Percentiles rank a stretch among this genome's conserved stretches.
These are phyloP conservation scores for Penstemon barbatus DNA, from an alignment of 257 asterid genomes.

Conservation along the genomic window DNA sequence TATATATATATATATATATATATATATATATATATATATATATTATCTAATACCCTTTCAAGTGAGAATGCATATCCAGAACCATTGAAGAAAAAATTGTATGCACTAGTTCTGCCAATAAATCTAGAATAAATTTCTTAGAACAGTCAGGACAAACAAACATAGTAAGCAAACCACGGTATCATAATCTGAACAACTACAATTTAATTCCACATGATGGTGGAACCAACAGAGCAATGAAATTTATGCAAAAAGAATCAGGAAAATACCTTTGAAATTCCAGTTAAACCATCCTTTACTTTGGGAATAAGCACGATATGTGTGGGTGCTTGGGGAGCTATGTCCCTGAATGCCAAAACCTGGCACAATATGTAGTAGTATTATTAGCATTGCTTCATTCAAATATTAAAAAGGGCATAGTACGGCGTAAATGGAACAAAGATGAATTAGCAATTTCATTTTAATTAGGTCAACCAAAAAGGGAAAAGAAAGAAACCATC, in stretches of 20 bases:
- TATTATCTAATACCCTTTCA: too few relatives aligned
- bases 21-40: too few relatives aligned
- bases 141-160: slow-evolving; percentile 5
- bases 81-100: too few relatives aligned
- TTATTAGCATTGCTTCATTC: neutral
- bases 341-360: slow-evolving; percentile 97
- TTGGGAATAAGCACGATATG: slow-evolving; percentile 86
- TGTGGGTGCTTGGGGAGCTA: slow-evolving; percentile 78
- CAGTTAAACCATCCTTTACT: slow-evolving; percentile 75
- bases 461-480: neutral
- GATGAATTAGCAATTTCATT: neutral
- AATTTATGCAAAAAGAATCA: neutral
- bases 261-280: slow-evolving; percentile 60
- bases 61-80: too few relatives aligned
- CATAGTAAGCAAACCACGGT: neutral
- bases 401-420: neutral
- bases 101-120: neutral
- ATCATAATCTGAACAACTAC: neutral
- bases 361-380: slow-evolving; percentile 26
- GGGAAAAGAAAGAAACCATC: neutral
- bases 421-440: neutral
- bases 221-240: neutral
- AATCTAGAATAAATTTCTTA: neutral
- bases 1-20: too few relatives aligned
- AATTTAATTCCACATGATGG: neutral